phyloP scores from a whole-genome alignment of 306 rosid species.

The Cyclanthera cordifolia region DNA sequence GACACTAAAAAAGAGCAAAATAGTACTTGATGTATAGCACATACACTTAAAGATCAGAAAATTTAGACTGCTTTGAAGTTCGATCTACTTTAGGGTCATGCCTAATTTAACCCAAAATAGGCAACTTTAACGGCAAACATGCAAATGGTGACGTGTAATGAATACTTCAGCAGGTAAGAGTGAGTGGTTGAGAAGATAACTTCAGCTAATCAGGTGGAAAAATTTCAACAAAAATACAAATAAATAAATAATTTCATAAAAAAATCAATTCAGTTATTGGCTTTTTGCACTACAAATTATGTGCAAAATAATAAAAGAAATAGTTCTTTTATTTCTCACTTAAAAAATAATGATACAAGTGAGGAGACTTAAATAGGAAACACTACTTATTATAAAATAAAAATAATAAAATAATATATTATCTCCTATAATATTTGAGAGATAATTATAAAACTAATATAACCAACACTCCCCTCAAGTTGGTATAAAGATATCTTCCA shows the following conservation, averaged over 20 bases:
- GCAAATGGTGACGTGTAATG: conserved; percentile 1
- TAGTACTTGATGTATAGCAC: neutral
- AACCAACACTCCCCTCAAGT: too few relatives aligned
- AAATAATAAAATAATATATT: too few relatives aligned
- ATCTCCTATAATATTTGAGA: too few relatives aligned
- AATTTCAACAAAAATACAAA: neutral
- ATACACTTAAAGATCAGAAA: neutral
- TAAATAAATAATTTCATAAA: neutral
- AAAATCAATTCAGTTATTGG: neutral
- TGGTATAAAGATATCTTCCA: too few relatives aligned
- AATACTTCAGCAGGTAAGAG: neutral
- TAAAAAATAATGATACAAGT: too few relatives aligned
- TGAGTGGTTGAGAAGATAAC: neutral
- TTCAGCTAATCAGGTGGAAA: neutral
- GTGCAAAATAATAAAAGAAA: too few relatives aligned
- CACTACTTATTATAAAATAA: too few relatives aligned
- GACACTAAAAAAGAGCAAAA: neutral
- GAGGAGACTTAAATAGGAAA: too few relatives aligned
- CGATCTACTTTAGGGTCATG: neutral
- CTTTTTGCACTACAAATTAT: neutral
- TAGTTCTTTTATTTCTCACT: too few relatives aligned
- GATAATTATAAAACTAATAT: too few relatives aligned
- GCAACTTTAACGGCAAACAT: neutral
- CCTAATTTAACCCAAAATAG: neutral
- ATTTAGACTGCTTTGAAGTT: neutral